Base-by-base conservation (phyloP, 2,329 filamentous ascomycete genomes). In the Nemania abortiva region DNA sequence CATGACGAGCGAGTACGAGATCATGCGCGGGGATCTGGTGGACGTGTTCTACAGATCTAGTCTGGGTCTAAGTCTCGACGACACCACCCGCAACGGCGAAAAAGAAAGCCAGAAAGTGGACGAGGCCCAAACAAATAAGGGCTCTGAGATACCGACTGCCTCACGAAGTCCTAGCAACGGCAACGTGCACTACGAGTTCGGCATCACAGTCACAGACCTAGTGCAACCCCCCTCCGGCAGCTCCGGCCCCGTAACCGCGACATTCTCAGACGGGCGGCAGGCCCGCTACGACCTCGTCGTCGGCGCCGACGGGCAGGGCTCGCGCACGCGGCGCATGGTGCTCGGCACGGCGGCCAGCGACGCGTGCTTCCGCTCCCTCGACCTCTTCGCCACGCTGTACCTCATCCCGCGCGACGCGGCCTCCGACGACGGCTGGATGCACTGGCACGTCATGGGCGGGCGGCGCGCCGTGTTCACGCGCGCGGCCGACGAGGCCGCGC, bases 21-120 rank as follows among this genome's bases (percentile, higher is more conserved):
- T 90, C 57, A 86, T 90, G 82, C 81, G 88, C 9, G 87, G 85
- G 0, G 85, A 89, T 61, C 73, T 90, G n/a, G 82, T 83, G 3
- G 76, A 79, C 11, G 78, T 89, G 1, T 74, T 90, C 1, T 84
- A 85, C 71, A 80, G 87, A 0, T 77, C 62, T 15, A 72, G 70
- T 37, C 56, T 72, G 1, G 69, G 66, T 0, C 13, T 64, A 0
- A 27, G 18, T 47, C 24, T 34, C 0, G 62, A 68, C 27, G 24
- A 27, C 24, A 27, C 24, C 24, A 49, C 13, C 39, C 11, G 24
- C 18, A 13, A 52, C 5, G 13, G 31, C 27, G 10, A 22, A 7
- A 15, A 2, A 15, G 18, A 27, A 5, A 27, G 24, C 5, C 24
- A 27, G 24, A 22, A 49, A 3, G 34, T 29, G 1, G 47, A 24